These are phyloP conservation scores for Globisporangium polare DNA, from an alignment of 352 stramenopile species.

Conservation along the genomic window DNA sequence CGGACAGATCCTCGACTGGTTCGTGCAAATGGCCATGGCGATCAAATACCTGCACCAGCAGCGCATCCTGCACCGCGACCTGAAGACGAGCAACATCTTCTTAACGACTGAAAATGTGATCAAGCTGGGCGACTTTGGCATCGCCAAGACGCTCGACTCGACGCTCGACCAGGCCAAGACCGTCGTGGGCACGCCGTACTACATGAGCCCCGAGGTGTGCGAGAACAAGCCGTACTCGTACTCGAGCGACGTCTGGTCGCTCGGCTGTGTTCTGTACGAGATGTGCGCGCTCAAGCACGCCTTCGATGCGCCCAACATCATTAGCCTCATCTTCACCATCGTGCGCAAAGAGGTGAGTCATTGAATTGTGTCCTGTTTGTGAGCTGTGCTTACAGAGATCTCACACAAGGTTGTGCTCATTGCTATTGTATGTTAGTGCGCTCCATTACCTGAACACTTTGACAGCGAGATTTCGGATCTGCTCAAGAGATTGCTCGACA, in stretches of 20 bases:
- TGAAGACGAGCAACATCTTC: slow-evolving; percentile 95
- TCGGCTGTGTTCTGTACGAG: slow-evolving; percentile 91
- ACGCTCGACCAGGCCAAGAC: slow-evolving; percentile 86
- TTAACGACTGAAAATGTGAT: slow-evolving; percentile 81
- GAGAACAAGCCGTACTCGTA: slow-evolving; percentile 91
- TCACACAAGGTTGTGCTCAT: background rate
- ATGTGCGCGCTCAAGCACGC: slow-evolving; percentile 81
- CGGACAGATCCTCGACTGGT: slow-evolving; percentile 75
- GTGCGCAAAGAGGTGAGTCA: slow-evolving; percentile 66
- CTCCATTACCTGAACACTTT: slow-evolving; percentile 51
- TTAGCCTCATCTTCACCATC: slow-evolving; percentile 82
- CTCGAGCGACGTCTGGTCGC: slow-evolving; percentile 90
- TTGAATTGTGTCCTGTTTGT: background rate
- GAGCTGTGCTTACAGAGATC: background rate
- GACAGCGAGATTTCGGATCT: slow-evolving; percentile 53
- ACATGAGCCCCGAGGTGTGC: slow-evolving; percentile 93
- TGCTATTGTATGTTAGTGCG: slow-evolving; percentile 25
- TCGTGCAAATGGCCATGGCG: slow-evolving; percentile 93
- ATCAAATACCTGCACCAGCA: slow-evolving; percentile 94
- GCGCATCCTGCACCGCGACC: slow-evolving; percentile 89
- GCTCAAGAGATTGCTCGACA: slow-evolving; percentile 55
- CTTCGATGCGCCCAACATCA: slow-evolving; percentile 83
- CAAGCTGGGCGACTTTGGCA: slow-evolving; percentile 93
- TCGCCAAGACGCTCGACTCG: slow-evolving; percentile 83
- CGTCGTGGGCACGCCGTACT: slow-evolving; percentile 92